These are phyloP conservation scores for Pichia sp. DNA, from an alignment of 1,139 yeast species.

Conservation along the genomic window DNA sequence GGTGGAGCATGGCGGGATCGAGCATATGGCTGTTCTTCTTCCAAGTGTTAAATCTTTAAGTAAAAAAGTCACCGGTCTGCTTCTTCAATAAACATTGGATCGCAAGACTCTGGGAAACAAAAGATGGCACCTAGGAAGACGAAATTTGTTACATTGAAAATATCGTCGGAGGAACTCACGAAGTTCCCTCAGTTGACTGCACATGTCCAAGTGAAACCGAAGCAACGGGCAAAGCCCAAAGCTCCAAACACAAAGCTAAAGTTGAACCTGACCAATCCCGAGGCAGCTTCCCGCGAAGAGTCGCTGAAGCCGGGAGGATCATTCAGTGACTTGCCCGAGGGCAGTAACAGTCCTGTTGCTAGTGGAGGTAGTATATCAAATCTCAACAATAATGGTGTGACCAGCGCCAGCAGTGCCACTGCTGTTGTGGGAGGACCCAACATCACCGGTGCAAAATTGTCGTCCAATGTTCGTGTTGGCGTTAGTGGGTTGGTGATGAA, in stretches of 20 bases:
- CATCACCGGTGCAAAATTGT: constrained; percentile 9
- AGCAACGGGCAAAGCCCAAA: constrained; percentile 5
- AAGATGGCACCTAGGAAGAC: constrained; percentile 11
- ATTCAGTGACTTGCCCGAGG: not conserved
- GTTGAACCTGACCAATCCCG: not conserved
- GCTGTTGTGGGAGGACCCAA: not conserved
- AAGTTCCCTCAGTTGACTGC: constrained; percentile 12
- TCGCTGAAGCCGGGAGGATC: constrained; percentile 9
- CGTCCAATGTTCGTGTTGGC: constrained; percentile 20
- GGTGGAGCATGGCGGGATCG: too few species aligned
- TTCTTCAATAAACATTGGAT: too few species aligned
- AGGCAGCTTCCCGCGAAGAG: not conserved
- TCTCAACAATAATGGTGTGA: not conserved
- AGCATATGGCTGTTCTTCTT: too few species aligned
- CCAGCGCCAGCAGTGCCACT: not conserved
- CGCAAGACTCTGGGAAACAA: not conserved
- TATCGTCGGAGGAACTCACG: constrained; percentile 7
- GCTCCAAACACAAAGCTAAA: constrained; percentile 1
- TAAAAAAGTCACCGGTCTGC: too few species aligned
- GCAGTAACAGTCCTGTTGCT: constrained; percentile 1
- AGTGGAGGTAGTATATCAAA: not conserved
- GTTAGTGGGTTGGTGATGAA: constrained; percentile 22
- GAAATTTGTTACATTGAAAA: constrained; percentile 11
- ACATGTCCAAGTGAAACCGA: constrained; percentile 7
- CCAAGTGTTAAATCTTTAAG: too few species aligned